Evolutionary conservation across 257 asterid species (phyloP).

Genomic region (Parsonsia alboflavescens): DNA sequence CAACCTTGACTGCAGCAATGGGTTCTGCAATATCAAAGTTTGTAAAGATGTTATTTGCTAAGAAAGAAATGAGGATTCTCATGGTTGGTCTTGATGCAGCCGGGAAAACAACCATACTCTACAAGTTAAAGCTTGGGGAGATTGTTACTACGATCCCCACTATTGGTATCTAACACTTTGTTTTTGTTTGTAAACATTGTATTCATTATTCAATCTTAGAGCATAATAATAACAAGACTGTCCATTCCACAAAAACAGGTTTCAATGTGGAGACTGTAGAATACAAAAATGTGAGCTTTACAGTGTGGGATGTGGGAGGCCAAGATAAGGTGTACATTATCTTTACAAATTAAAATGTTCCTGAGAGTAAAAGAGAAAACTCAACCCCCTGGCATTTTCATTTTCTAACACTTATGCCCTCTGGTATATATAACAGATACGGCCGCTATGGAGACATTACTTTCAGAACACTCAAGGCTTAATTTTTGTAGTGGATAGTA

Average conservation of each 20-base stretch:
- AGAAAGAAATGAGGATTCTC: conserved; percentile 46
- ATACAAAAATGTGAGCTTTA: conserved; percentile 41
- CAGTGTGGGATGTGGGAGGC: conserved; percentile 56
- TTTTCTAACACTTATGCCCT: background rate
- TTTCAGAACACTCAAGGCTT: conserved; percentile 46
- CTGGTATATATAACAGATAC: conserved; percentile 23
- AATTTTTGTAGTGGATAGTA: conserved; percentile 48
- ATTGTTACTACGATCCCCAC: conserved; percentile 48
- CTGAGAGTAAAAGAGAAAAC: too few relatives aligned
- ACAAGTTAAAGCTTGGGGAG: conserved; percentile 50
- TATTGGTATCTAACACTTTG: conserved; percentile 27
- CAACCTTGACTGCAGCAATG: conserved; percentile 21
- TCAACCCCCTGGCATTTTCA: too few relatives aligned
- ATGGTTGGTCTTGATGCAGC: conserved; percentile 55
- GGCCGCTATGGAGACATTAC: conserved; percentile 47
- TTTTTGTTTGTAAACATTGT: background rate
- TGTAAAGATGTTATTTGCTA: conserved; percentile 31
- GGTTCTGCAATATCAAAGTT: conserved; percentile 35
- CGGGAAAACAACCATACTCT: conserved; percentile 44
- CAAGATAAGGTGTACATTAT: conserved; percentile 37
- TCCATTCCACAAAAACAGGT: conserved; percentile 14
- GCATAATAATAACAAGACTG: background rate
- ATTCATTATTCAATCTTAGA: background rate
- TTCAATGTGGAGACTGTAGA: conserved; percentile 53
- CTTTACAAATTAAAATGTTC: background rate